phyloP scores from a whole-genome alignment of 768 basidiomycete genomes.

The Mrakia frigida region DNA sequence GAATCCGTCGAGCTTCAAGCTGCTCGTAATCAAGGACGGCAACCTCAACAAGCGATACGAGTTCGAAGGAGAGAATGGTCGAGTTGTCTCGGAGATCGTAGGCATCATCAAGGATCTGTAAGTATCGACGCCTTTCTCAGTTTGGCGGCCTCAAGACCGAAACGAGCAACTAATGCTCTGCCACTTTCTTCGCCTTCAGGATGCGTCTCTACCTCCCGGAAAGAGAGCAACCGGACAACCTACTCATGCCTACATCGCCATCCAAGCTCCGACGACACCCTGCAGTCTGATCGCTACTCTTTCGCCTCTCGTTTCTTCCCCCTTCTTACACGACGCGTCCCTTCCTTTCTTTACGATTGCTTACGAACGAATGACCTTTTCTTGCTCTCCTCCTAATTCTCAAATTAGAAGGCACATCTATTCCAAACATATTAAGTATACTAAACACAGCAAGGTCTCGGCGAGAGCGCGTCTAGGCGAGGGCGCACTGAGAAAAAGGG shows the following conservation, averaged over 20 bases:
- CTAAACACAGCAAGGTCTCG: background rate
- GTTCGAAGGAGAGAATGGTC: constrained; percentile 87
- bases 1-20: constrained; percentile 74
- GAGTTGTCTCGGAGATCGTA: constrained; percentile 60
- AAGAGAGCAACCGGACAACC: constrained; percentile 5
- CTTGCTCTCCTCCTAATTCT: no score
- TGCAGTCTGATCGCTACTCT: background rate
- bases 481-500: background rate
- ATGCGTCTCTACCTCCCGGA: constrained; percentile 7
- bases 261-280: constrained; percentile 7
- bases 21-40: constrained; percentile 64
- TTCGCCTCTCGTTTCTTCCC: background rate
- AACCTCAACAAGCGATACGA: constrained; percentile 81
- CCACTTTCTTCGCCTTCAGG: background rate
- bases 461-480: background rate
- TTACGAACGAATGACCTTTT: no score
- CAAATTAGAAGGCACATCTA: background rate
- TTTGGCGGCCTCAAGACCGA: no score
- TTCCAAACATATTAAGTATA: background rate
- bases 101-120: constrained; percentile 31
- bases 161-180: background rate
- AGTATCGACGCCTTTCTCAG: no score
- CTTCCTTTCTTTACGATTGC: background rate
- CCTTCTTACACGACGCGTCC: background rate
- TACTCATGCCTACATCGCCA: constrained; percentile 1